Evolutionary conservation across 108 stramenopile species (phyloP).

Genomic region (Heterococcus sp.): DNA sequence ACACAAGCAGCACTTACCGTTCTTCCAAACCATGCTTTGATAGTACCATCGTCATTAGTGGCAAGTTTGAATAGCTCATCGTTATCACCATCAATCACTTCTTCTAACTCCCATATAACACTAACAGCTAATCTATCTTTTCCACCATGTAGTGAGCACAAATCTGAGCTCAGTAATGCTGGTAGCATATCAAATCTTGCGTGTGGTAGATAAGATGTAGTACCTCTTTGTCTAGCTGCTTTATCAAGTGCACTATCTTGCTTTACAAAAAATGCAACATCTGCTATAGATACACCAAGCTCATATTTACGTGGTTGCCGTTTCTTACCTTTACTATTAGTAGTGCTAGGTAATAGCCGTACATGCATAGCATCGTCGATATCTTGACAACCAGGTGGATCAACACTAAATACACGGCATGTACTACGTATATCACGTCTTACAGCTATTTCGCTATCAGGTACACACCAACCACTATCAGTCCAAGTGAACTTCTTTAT

Average conservation of each 20-base stretch:
- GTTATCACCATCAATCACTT: constrained; percentile 4
- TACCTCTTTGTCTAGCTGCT: constrained; percentile 35
- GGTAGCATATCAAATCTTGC: constrained; percentile 50
- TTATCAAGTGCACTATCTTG: constrained; percentile 28
- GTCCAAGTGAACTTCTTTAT: too few relatives aligned
- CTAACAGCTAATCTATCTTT: constrained; percentile 42
- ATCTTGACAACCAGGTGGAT: constrained; percentile 68
- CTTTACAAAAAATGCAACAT: constrained; percentile 40
- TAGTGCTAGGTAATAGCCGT: too few relatives aligned
- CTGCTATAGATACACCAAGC: constrained; percentile 51
- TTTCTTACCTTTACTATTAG: too few relatives aligned
- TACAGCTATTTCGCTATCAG: not conserved
- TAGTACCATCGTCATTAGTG: not conserved
- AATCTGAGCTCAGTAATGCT: constrained; percentile 18
- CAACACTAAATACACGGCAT: not conserved
- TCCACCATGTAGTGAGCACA: constrained; percentile 46
- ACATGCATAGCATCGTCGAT: constrained; percentile 57
- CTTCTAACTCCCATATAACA: constrained; percentile 42
- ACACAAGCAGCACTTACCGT: not conserved
- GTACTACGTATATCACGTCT: not conserved
- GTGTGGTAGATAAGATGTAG: constrained; percentile 46
- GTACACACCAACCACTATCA: not conserved
- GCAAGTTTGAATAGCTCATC: not conserved
- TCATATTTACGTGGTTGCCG: too few relatives aligned
- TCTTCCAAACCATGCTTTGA: not conserved